phyloP scores from a whole-genome alignment of 192 early-diverging fungal genomes.

The Podila horticola region DNA sequence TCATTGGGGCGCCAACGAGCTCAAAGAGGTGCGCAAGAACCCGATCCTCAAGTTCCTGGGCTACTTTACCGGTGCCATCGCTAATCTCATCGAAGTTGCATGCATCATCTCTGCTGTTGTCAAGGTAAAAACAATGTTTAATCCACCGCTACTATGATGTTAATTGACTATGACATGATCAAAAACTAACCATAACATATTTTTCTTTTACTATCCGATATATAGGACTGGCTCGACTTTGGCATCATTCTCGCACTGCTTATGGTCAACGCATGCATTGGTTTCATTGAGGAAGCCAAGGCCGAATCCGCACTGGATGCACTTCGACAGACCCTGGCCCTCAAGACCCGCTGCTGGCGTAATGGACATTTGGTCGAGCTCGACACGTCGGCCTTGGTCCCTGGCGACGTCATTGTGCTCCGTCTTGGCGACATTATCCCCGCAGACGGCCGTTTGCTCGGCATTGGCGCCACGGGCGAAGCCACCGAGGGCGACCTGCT shows the following conservation, averaged over 20 bases:
- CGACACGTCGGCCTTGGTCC: constrained; percentile 81
- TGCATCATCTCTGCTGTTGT: constrained; percentile 82
- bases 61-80: constrained; percentile 89
- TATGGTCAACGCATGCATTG: constrained; percentile 90
- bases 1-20: constrained; percentile 83
- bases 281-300: constrained; percentile 92
- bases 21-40: constrained; percentile 85
- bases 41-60: constrained; percentile 85
- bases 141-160: neutral
- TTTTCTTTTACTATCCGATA: neutral
- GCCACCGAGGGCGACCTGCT: constrained; percentile 78
- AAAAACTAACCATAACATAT: neutral
- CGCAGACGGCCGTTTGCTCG: constrained; percentile 87
- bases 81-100: constrained; percentile 90
- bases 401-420: constrained; percentile 91
- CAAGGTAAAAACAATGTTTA: constrained; percentile 29
- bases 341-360: constrained; percentile 85
- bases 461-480: constrained; percentile 79
- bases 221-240: constrained; percentile 69
- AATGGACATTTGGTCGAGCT: constrained; percentile 79
- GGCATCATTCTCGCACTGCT: constrained; percentile 84
- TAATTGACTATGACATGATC: neutral
- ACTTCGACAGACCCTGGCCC: constrained; percentile 91
- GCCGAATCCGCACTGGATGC: constrained; percentile 94
- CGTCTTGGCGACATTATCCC: constrained; percentile 95